Evolutionary conservation across 2,329 filamentous ascomycete species (phyloP), one percentile per base, ranked within the genome.

Genomic region (Sarocladiaceae sp.): DNA sequence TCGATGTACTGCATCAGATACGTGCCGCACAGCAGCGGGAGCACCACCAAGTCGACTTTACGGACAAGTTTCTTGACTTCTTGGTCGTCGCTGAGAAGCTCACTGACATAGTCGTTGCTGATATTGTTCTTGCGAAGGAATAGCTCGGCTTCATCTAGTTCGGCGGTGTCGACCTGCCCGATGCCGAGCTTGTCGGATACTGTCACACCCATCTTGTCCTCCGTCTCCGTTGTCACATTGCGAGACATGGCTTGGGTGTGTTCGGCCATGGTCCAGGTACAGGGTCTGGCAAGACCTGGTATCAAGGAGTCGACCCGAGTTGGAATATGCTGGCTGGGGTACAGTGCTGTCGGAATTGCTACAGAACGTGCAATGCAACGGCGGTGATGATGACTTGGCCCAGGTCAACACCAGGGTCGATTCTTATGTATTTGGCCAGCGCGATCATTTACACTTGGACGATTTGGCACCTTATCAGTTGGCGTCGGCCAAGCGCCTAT

Each of bases 1-100:
- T 78, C 74, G 51, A 77, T 72, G 48, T 73, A 77, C 49, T 78
- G 74, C 5, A 78, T 59, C 3, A 71, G 57, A 39, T 69, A 75
- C 0, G 71, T 74, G 1, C 67, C 65, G 29, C 65, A 66, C 3
- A 80, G 65, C 5, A 78, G 60, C 1, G 75, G 76, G 48, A 78
- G 62, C 7, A 79, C 51, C 0, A 67, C 54, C 46, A 67, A 59
- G 47, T 78, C 75, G 34, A 79, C 68, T 45, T 69, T 72, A 13
- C 66, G 61, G 20, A 66, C 58, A 6, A 66, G 53, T 10, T 51
- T 46, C 26, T 57, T 55, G 47, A 54, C 52, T 27, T 47, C 44
- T 10, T 49, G 49, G 18, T 62, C 53, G 48, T 78, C 72, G 29
- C 62, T 54, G 3, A 77, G 58, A 12, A 76, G 58, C 18, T 64